These are phyloP conservation scores for Coniferiporia sulphurascens DNA, from an alignment of 1,284 basidiomycete species.

Conservation along the genomic window DNA sequence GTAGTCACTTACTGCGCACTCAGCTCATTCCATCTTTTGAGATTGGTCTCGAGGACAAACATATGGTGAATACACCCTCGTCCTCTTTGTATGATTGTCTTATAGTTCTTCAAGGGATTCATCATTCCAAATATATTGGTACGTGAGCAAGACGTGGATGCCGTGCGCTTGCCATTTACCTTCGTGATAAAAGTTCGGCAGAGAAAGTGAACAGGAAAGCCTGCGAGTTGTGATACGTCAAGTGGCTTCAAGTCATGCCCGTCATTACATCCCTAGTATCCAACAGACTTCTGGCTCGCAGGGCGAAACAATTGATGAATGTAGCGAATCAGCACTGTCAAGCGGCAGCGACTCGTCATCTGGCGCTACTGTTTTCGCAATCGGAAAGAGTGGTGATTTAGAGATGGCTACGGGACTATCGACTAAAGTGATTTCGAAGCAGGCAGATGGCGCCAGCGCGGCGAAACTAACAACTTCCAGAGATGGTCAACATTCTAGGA, in stretches of 20 bases:
- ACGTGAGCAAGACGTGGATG: conserved; percentile 19
- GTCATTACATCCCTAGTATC: conserved; percentile 39
- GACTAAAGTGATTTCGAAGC: not conserved
- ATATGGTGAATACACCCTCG: conserved; percentile 39
- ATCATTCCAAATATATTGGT: conserved; percentile 62
- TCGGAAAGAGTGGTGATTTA: not conserved
- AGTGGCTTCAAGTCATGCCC: conserved; percentile 57
- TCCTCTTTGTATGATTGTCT: not conserved
- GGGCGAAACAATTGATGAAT: conserved; percentile 33
- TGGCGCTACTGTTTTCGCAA: not conserved
- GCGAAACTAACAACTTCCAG: not conserved
- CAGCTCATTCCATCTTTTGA: conserved; percentile 65
- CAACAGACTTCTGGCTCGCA: conserved; percentile 29
- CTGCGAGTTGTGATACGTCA: conserved; percentile 62
- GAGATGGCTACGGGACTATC: not conserved
- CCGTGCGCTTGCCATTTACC: not conserved
- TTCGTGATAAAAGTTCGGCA: conserved; percentile 46
- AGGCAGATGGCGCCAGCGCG: conserved; percentile 1
- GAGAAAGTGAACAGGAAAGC: conserved; percentile 61
- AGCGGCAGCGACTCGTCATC: conserved; percentile 36
- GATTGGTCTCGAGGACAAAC: conserved; percentile 57
- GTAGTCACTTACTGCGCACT: conserved; percentile 2
- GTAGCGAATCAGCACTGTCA: conserved; percentile 39
- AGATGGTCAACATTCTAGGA: conserved; percentile 8
- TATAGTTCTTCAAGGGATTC: conserved; percentile 43